Base-by-base conservation (phyloP, 1,139 yeast species). In the Yamadazyma trypodendri region DNA sequence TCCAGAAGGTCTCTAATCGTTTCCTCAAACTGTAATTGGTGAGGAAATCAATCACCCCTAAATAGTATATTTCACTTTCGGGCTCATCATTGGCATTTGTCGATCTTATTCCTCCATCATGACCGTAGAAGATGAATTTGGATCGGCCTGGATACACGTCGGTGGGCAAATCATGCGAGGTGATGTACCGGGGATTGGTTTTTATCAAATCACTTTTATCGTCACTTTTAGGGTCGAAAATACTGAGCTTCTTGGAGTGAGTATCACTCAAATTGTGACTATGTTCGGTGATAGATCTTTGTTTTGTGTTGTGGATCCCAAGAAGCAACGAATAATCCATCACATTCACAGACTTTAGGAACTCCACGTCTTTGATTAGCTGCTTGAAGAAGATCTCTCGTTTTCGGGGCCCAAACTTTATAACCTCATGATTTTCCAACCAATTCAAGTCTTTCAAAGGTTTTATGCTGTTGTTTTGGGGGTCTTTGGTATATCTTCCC, bases 271-370 rank as follows among this genome's bases (percentile, higher is more conserved):
- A 63, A 13, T 12, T 4, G 15, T 10, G 13, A 17, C 13, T 11
- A 11, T 15, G 23, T 16, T 32, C 34, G 7, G 21, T 23, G 47
- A 79, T 78, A 11, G 84, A 84, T 48, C 72, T 69, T 8, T 38
- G 40, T 35, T 70, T 69, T 40, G 81, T 69, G 55, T 89, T 94
- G 58, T 89, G 97, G 24, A 90, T 74, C 0, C 98, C 99, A 37
- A 94, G 65, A 34, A 94, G 65, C 43, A 94, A 70, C 0, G 96
- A 88, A 60, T 94, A 94, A 59, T 94, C 99, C 99, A 94, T 94
- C 24, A 87, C 90, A 51, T 88, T 88, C 45, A 87, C 67, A 40
- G 75, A 71, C 48, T 87, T 75, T 32, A 94, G 68, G 28, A 94
- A 71, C 37, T 68, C 62, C 12, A 89, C 95, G 57, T 94, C 99